Evolutionary conservation across 257 asterid genomes (phyloP).

Genomic region (Buddleja alternifolia): DNA sequence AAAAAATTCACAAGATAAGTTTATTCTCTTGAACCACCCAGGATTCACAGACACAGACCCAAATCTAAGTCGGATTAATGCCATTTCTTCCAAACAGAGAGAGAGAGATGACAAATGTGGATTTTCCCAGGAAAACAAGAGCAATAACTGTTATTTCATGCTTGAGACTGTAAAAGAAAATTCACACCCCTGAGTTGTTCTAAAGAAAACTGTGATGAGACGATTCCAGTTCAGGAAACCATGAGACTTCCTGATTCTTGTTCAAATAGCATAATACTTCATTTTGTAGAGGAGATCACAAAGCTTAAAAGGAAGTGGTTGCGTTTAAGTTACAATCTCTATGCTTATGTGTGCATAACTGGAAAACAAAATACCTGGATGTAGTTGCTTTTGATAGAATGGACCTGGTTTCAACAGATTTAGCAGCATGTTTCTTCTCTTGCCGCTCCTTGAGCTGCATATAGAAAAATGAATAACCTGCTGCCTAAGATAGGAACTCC

Average conservation of each 20-base stretch:
- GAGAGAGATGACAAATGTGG: no score
- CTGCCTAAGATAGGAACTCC: neutral
- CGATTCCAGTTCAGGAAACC: no score
- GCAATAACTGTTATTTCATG: no score
- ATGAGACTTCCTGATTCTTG: no score
- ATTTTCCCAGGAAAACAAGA: no score
- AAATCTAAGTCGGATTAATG: no score
- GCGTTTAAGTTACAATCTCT: slow-evolving; percentile 4
- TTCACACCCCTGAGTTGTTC: no score
- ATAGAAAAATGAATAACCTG: slow-evolving; percentile 12
- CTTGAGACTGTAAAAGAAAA: no score
- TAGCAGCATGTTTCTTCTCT: slow-evolving; percentile 61
- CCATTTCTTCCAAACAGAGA: no score
- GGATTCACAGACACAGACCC: neutral
- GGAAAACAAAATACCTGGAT: slow-evolving; percentile 61
- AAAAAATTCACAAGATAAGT: neutral
- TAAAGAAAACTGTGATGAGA: no score
- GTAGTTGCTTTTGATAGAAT: slow-evolving; percentile 77
- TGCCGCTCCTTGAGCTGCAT: slow-evolving; percentile 80
- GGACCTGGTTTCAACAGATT: slow-evolving; percentile 61
- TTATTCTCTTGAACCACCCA: neutral
- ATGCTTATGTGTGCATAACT: slow-evolving; percentile 7
- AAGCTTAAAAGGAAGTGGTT: slow-evolving; percentile 1
- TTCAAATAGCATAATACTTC: neutral
- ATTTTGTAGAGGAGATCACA: neutral